Conservation (phyloP, 331 rosid species). For the Erythrophleum ivorense region DNA sequence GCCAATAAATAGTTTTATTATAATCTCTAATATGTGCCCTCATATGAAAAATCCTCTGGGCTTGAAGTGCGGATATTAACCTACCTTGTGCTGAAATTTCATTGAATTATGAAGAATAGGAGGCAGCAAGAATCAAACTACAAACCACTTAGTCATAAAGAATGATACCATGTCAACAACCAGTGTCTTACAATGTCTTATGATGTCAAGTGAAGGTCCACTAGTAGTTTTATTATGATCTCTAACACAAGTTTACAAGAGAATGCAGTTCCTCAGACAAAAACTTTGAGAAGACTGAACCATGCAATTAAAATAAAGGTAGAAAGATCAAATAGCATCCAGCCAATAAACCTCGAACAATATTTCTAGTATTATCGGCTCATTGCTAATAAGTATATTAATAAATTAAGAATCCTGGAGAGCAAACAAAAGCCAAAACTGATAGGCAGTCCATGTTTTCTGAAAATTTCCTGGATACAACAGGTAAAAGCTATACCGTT, state of each 20-base stretch:
- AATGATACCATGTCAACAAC: too few relatives aligned
- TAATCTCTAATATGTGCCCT: too few relatives aligned
- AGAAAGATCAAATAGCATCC: neutral
- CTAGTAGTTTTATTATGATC: too few relatives aligned
- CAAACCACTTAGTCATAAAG: too few relatives aligned
- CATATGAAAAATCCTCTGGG: too few relatives aligned
- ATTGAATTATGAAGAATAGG: too few relatives aligned
- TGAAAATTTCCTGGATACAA: conserved; percentile 15
- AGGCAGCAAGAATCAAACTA: too few relatives aligned
- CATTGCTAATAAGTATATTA: neutral
- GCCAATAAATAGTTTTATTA: too few relatives aligned
- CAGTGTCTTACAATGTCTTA: too few relatives aligned
- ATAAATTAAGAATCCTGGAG: neutral
- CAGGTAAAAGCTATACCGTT: conserved; percentile 3
- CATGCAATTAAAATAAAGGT: neutral
- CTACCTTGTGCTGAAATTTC: too few relatives aligned
- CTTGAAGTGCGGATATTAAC: too few relatives aligned
- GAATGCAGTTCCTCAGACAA: conserved; percentile 13
- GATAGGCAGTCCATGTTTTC: conserved; percentile 1
- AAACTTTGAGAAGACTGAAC: neutral
- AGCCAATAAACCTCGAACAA: neutral
- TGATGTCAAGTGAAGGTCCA: too few relatives aligned
- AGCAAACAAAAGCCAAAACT: neutral
- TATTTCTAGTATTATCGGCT: neutral
- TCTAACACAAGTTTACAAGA: conserved; percentile 10